Base-by-base conservation (phyloP, 768 basidiomycete genomes). In the Kwoniella heveanensis region DNA sequence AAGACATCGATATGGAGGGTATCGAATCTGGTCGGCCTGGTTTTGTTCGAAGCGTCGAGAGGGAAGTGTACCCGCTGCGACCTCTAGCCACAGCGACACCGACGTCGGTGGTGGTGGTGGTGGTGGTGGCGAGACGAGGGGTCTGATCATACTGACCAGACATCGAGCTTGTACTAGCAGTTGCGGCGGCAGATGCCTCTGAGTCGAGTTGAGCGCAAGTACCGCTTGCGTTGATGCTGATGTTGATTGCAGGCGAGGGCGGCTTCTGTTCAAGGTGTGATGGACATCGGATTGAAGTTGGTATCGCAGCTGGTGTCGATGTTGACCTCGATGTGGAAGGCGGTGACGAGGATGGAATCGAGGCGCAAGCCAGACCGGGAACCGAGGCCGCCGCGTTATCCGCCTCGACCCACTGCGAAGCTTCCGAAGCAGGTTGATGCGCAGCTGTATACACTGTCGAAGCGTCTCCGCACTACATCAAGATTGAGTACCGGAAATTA, bases 21-120 rank as follows among this genome's bases (percentile, higher is more conserved):
- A 88, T 88, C 0, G 92, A 88, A 74, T 98, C 94, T 0, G 91
- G 89, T 56, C 94, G 86, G 21, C 92, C 95, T 5, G 94, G 94
- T 74, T 97, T 98, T 0, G 95, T 96, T 30, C 94, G 89, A 49
- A 97, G 80, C 9, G 89, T 87, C 5, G 91, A 89, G 22, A 86
- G 81, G 19, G 87, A 82, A 4, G 85, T 70, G 77, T 95, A 97
- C 56, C 90, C 87, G 70, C 90, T 86, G 21, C 94, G 84, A 2
- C 94, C 94, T 59, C 95, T 32, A 21, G 57, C 39, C 17, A 62
- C 54, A 2, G 24, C 39, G 39, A 44, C 8, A 17, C 19, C 39
- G 39, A 44, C 15, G 39, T 44, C 17, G 39, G 3, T 10, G 39
- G 10, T 17, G 39, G 19, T 7, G 39, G 4, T 17, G 53, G 24